These are phyloP conservation scores for Linnemannia elongata DNA, from an alignment of 192 early-diverging fungal genomes.

Conservation along the genomic window DNA sequence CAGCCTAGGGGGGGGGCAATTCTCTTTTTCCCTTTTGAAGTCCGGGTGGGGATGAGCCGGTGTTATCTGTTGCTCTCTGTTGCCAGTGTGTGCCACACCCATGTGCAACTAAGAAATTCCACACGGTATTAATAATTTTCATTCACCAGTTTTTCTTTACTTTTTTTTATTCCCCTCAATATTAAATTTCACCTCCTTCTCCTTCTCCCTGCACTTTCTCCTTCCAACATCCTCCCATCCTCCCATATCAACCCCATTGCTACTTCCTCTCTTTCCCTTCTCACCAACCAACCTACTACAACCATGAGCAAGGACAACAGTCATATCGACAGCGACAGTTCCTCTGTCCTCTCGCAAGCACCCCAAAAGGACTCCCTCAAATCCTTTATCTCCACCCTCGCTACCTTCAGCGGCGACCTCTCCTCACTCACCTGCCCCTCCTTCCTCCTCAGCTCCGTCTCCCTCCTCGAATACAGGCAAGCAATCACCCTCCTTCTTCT, in stretches of 20 bases:
- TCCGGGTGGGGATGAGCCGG: slow-evolving; percentile 9
- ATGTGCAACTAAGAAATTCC: neutral
- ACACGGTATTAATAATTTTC: neutral
- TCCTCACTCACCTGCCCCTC: slow-evolving; percentile 84
- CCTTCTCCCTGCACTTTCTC: neutral
- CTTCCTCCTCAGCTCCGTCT: slow-evolving; percentile 81
- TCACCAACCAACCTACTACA: neutral
- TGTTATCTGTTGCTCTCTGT: neutral
- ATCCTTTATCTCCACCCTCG: slow-evolving; percentile 65
- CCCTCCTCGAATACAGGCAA: slow-evolving; percentile 84
- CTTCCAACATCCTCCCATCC: neutral
- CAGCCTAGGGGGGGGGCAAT: neutral
- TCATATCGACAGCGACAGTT: slow-evolving; percentile 1
- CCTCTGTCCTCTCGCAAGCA: slow-evolving; percentile 18
- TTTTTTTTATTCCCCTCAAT: neutral
- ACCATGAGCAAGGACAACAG: neutral
- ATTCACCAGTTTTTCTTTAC: neutral
- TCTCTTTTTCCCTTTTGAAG: neutral
- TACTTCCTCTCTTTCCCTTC: neutral
- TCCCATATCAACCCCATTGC: neutral
- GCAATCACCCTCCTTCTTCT: slow-evolving; percentile 2
- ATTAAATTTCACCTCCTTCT: neutral
- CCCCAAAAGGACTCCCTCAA: slow-evolving; percentile 39
- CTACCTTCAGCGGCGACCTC: slow-evolving; percentile 84
- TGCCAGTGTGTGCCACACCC: neutral